Percentiles rank a stretch among this genome's conserved stretches.
Evolutionary conservation across 768 basidiomycete species (phyloP).

Genomic region (Suillus alpinus): DNA sequence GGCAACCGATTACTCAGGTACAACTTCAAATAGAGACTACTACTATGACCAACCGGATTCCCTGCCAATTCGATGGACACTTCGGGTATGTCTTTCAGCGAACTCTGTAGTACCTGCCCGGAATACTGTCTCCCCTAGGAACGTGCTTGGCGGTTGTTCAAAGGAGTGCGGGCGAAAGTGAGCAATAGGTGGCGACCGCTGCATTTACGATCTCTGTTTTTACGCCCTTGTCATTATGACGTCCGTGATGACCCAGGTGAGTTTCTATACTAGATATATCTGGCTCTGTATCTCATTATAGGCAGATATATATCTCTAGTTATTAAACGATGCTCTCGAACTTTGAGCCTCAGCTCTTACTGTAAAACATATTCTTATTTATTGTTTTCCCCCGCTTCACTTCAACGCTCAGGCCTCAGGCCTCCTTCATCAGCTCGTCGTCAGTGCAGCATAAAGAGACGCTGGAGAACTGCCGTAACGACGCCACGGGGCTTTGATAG

Average conservation of each 20-base stretch:
- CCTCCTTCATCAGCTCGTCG: too few relatives aligned
- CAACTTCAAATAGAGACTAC: not conserved
- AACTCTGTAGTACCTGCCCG: not conserved
- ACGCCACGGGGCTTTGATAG: too few relatives aligned
- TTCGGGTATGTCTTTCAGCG: constrained; percentile 15
- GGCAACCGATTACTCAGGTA: constrained; percentile 6
- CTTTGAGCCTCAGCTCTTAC: not conserved
- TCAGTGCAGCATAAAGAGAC: too few relatives aligned
- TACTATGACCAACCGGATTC: constrained; percentile 10
- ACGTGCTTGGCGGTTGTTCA: constrained; percentile 17
- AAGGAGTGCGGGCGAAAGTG: constrained; percentile 9
- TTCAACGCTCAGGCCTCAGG: not conserved
- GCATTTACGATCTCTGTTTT: constrained; percentile 6
- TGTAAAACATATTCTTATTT: not conserved
- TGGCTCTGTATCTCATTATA: not conserved
- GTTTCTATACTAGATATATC: not conserved
- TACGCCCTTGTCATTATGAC: constrained; percentile 19
- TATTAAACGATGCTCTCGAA: not conserved
- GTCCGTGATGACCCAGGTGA: constrained; percentile 22
- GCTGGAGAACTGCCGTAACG: too few relatives aligned
- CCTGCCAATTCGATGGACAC: constrained; percentile 3
- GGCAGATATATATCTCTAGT: not conserved
- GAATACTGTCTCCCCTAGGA: constrained; percentile 10
- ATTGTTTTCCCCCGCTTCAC: not conserved
- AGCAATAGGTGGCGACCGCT: constrained; percentile 18